Conservation (phyloP, 2,329 filamentous ascomycete genomes). For the Botrytis deweyae region DNA sequence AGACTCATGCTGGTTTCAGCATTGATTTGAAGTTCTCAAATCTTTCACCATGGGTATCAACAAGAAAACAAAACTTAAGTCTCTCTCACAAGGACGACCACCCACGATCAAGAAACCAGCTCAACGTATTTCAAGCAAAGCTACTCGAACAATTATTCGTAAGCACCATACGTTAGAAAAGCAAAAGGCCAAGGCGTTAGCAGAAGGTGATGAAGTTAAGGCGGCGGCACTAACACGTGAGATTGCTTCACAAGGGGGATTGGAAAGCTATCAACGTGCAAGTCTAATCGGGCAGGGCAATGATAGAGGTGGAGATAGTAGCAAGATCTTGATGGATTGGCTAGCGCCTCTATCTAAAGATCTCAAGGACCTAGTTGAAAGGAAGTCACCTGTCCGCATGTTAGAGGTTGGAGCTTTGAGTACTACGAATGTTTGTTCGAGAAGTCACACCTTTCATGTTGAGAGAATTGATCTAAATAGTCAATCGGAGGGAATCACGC, state of each 20-base stretch:
- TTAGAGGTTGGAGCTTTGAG: conserved; percentile 90
- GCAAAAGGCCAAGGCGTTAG: conserved; percentile 54
- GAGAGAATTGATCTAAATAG: conserved; percentile 88
- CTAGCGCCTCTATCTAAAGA: conserved; percentile 44
- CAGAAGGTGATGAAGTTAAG: conserved; percentile 52
- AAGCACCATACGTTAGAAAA: conserved; percentile 66
- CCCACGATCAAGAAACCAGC: conserved; percentile 47
- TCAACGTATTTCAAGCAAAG: conserved; percentile 62
- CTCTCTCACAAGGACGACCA: conserved; percentile 55
- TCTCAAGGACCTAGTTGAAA: conserved; percentile 28
- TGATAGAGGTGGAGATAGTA: conserved; percentile 67
- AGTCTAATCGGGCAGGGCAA: conserved; percentile 67
- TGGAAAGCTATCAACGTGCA: conserved; percentile 64
- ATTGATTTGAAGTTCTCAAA: not conserved
- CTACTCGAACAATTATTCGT: conserved; percentile 64
- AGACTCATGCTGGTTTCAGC: not conserved
- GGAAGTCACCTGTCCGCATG: conserved; percentile 54
- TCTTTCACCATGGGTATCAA: conserved; percentile 44
- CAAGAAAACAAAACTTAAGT: conserved; percentile 48
- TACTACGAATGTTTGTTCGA: conserved; percentile 79
- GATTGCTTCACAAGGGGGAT: conserved; percentile 58
- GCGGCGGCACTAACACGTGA: conserved; percentile 50
- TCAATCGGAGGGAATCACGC: conserved; percentile 73
- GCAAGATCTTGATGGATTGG: conserved; percentile 63
- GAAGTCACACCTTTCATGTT: conserved; percentile 67